Evolutionary conservation across 2,329 filamentous ascomycete genomes (phyloP).

Genomic region (Chaetomium globosum): DNA sequence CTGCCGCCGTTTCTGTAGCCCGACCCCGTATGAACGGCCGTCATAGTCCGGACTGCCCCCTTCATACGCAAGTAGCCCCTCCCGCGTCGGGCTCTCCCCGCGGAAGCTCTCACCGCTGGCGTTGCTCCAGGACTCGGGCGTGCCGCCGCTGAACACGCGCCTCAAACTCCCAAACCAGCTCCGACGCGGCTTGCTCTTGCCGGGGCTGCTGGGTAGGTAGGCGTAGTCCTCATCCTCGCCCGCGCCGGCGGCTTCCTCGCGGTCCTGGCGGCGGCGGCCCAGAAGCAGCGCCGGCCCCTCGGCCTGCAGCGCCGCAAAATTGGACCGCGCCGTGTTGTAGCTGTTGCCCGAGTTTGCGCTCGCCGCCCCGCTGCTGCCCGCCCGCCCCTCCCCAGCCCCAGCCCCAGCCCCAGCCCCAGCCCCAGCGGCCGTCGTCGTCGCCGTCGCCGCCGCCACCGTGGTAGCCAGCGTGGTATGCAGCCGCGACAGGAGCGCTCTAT

Average conservation of each 20-base stretch:
- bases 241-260: neutral
- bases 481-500: slow-evolving; percentile 17
- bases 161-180: slow-evolving; percentile 71
- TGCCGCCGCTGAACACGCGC: slow-evolving; percentile 59
- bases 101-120: slow-evolving; percentile 27
- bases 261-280: slow-evolving; percentile 29
- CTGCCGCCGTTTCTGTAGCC: slow-evolving; percentile 51
- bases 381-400: neutral
- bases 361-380: slow-evolving; percentile 6
- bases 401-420: neutral
- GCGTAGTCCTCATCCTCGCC: slow-evolving; percentile 39
- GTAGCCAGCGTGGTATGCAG: slow-evolving; percentile 18
- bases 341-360: slow-evolving; percentile 35
- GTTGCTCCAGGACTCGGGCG: slow-evolving; percentile 36
- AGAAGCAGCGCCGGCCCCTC: slow-evolving; percentile 56
- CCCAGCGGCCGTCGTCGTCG: neutral
- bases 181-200: slow-evolving; percentile 59
- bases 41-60: slow-evolving; percentile 49
- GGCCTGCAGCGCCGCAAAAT: slow-evolving; percentile 55
- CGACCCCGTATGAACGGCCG: slow-evolving; percentile 44
- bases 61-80: slow-evolving; percentile 40
- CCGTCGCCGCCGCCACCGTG: neutral
- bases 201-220: slow-evolving; percentile 55
- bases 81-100: slow-evolving; percentile 39
- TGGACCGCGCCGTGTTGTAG: slow-evolving; percentile 53